Base-by-base conservation (phyloP, 2,329 filamentous ascomycete species). In the Phaeosphaeria sp. region DNA sequence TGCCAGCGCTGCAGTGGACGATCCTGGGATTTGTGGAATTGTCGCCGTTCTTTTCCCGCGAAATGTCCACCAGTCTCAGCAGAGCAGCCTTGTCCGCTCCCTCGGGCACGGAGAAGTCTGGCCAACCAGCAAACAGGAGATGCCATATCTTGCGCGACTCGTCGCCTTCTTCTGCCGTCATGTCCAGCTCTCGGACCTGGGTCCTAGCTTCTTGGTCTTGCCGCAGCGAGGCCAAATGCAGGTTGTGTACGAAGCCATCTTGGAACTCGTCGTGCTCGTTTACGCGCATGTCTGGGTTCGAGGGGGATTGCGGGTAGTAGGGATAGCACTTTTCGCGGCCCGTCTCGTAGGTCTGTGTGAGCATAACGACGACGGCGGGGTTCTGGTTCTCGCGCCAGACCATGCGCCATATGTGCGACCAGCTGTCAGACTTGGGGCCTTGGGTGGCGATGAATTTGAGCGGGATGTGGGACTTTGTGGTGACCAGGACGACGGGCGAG, bases 401-500 rank as follows among this genome's bases (percentile, higher is more conserved):
- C 95, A 99, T 99, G 72, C 95, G 91, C 91, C 94, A 99, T 64
- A 96, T 91, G 72, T 96, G 92, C 65, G 89, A 87, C 54, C 90
- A 84, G 17, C 90, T 91, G 23, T 87, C 85, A 58, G 83, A 78
- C 71, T 93, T 97, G 6, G 95, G 95, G 0, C 95, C 95, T 80
- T 96, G 92, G 76, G 96, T 97, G 52, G 93, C 95, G 67, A 99
- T 97, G 77, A 96, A 98, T 54, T 85, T 84, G 55, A 79, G 77
- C 49, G 77, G 69, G 41, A 74, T 75, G 36, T 74, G 71, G 1
- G 81, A 66, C 66, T 71, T 65, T 64, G 80, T 72, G 56, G 78
- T 69, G 67, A 77, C 69, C 69, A 81, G 64, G 56, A 72, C 61
- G 23, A 84, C 82, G 1, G 81, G 81, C 23, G 77, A 80, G 22